Percentiles rank a stretch among this genome's conserved stretches.
phyloP scores from a whole-genome alignment of 208 protist species.

The Balamuthia mandrillaris region DNA sequence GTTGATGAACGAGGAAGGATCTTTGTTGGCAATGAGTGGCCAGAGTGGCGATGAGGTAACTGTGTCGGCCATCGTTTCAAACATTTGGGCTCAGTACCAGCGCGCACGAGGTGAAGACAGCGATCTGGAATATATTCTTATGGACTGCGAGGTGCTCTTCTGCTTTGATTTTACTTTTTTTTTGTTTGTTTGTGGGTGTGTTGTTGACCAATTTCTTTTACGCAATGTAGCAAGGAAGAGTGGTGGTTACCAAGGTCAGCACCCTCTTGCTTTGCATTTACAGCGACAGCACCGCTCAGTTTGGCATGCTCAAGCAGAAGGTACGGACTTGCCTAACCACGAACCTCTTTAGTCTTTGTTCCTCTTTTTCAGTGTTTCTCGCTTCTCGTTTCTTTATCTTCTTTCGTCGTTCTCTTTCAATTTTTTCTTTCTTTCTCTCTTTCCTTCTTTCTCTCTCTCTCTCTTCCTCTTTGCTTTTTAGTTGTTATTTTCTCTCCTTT shows the following conservation, averaged over 20 bases:
- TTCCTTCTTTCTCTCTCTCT: background rate
- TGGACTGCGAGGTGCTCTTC: background rate
- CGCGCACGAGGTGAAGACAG: background rate
- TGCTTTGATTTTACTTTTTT: background rate
- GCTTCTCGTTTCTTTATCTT: background rate
- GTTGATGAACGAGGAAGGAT: conserved; percentile 14
- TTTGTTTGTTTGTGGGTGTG: too few relatives aligned
- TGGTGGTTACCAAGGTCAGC: background rate
- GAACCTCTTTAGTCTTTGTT: too few relatives aligned
- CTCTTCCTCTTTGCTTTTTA: background rate
- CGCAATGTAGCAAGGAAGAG: background rate
- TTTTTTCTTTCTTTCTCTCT: background rate
- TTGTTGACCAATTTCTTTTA: background rate
- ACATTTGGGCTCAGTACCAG: conserved; percentile 18
- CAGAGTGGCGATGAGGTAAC: background rate
- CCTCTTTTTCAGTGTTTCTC: too few relatives aligned
- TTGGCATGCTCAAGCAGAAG: conserved; percentile 36
- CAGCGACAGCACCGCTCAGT: conserved; percentile 25
- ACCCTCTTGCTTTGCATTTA: conserved; percentile 17
- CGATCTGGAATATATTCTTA: conserved; percentile 22
- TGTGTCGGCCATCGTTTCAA: conserved; percentile 4
- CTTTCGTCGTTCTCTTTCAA: background rate
- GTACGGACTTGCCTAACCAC: too few relatives aligned
- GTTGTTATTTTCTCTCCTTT: background rate
- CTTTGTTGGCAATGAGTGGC: background rate